Base-by-base conservation (phyloP, 192 early-diverging fungal species). In the Coemansia sp. region DNA sequence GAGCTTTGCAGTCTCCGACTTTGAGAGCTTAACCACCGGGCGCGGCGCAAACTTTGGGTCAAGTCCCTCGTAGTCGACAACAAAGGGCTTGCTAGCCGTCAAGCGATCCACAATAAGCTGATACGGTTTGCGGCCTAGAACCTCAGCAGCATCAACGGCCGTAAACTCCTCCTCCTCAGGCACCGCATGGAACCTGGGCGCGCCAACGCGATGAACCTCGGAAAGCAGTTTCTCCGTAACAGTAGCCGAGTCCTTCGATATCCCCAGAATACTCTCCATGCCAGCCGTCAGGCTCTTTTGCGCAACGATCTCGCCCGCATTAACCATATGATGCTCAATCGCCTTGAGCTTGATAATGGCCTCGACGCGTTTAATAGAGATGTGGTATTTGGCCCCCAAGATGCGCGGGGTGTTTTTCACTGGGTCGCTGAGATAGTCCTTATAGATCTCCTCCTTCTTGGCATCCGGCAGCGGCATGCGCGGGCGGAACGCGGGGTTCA, bases 331-430 rank as follows among this genome's bases (percentile, higher is more conserved):
- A 61, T 87, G 83, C 70, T 92, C 92, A 42, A 90, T 73, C 11
- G 89, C 86, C 77, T 95, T 95, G 53, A 98, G 83, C 55, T 90
- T 87, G 35, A 98, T 70, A 63, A 98, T 90, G n/a, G 94, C 96
- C 79, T 95, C 88, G 8, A 93, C 86, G 43, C 96, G 88, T 65
- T 87, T 89, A 66, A 95, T 87, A 13, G 96, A 92, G 11, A 95
- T 70, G 11, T 73, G 72, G 75, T 85, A 91, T 57, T 86, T 84
- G 3, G 83, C 84, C 16, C 89, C 94, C 53, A 96, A 83, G 26
- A 85, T 64, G 13, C 90, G 86, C 34, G 91, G 89, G 8, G 92
- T 91, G 78, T 79, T 79, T 20, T 64, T 73, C 34, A 77, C 70
- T 6, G 87, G 85, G 61, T 91, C 85, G 1, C 70, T 68, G 33